Base-by-base conservation (phyloP, 2,329 filamentous ascomycete genomes). In the Aspergillus novoparasiticus region DNA sequence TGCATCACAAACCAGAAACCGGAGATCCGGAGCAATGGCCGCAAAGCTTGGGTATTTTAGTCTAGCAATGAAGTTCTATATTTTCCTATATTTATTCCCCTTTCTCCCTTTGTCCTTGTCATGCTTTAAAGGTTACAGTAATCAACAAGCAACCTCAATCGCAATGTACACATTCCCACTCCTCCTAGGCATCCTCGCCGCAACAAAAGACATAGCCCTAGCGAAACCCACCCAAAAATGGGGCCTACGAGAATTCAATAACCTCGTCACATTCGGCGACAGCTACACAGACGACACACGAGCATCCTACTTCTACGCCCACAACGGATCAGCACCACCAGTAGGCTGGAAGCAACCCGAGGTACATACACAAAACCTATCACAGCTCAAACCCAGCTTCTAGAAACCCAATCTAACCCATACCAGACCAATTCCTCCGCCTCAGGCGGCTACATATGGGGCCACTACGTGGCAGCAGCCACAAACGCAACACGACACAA, bases 281-380 rank as follows among this genome's bases (percentile, higher is more conserved):
- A 92, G 89, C 76, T 93, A 90, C 72, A 92, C 90, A 0, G 91
- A 94, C 72, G 89, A 93, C 70, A 86, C 84, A 14, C 85, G 91
- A 11, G 74, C 91, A 11, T 71, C 72, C 11, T 93, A 91, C 72
- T 90, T 93, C 71, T 77, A 80, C 62, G 76, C 71, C 39, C 80
- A 90, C 67, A 81, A 87, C 68, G 87, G 86, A 48, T 77, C 80
- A 6, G 81, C 86, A 0, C 90, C 91, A 1, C 89, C 90, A 0
- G 77, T 87, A 0, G 90, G 90, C 50, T 85, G 81, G 76, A 74
- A 80, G 14, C 76, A 82, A 39, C 82, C 82, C 11, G 76, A 80
- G 59, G 82, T 84, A 76, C 39, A 67, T 58, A 43, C 43, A 12
- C 19, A 28, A 1, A 23, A 41, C 12, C 14, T 6, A 32, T 1